phyloP scores from a whole-genome alignment of 352 stramenopile species.

The Pythium guiyangense region DNA sequence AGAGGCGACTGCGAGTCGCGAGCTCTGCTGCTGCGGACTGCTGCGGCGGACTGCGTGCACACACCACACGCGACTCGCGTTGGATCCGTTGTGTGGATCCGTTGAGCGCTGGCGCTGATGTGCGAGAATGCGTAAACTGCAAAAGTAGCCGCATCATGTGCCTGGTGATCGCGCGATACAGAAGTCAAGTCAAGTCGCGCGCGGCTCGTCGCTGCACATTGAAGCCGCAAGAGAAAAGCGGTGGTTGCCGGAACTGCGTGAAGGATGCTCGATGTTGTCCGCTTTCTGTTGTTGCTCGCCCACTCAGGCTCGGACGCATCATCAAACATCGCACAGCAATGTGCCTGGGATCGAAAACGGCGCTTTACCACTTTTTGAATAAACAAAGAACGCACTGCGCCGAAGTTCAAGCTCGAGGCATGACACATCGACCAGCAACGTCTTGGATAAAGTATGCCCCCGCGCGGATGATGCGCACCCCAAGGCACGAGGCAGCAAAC shows the following conservation, averaged over 20 bases:
- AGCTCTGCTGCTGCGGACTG: not conserved
- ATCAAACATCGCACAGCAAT: too few species aligned
- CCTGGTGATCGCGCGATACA: not conserved
- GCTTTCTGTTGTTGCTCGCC: too few species aligned
- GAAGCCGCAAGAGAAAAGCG: not conserved
- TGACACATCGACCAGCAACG: too few species aligned
- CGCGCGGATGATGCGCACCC: too few species aligned
- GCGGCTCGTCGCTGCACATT: not conserved
- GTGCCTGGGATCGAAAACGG: too few species aligned
- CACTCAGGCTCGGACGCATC: too few species aligned
- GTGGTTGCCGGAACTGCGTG: not conserved
- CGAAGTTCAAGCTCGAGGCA: too few species aligned
- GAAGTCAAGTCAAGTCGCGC: not conserved
- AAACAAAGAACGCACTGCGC: too few species aligned
- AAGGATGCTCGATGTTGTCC: too few species aligned
- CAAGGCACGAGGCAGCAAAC: too few species aligned
- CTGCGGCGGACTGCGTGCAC: not conserved
- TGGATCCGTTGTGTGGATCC: not conserved
- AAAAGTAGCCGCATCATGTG: not conserved
- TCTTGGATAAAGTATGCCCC: too few species aligned
- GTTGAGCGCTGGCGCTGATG: not conserved
- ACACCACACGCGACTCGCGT: not conserved
- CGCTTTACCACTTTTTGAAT: too few species aligned
- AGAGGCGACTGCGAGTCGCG: not conserved
- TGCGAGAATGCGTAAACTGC: not conserved